A percentile compares a stretch with the other conserved stretches of the same genome.
Evolutionary conservation across 2,329 filamentous ascomycete genomes (phyloP).

Genomic region (Botrytis tulipae): DNA sequence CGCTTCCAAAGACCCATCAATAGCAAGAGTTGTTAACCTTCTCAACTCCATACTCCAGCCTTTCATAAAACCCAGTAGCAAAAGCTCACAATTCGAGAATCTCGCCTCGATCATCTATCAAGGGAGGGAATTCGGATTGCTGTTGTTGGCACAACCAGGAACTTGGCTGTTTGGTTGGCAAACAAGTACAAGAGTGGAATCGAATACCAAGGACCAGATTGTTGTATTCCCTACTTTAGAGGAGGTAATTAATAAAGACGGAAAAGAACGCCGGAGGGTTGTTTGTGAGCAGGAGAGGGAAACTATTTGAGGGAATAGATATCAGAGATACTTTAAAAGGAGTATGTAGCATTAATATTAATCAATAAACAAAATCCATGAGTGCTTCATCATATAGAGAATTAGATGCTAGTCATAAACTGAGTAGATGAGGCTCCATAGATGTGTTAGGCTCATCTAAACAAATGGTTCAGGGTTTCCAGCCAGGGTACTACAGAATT

Average conservation of each 20-base stretch:
- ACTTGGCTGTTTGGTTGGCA: slow-evolving; percentile 14
- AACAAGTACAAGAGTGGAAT: background rate
- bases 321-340: background rate
- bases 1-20: background rate
- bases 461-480: background rate
- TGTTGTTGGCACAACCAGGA: slow-evolving; percentile 16
- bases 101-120: slow-evolving; percentile 18
- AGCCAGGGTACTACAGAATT: background rate
- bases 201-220: background rate
- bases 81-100: slow-evolving; percentile 9
- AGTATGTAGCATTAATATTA: background rate
- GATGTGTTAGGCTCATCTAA: background rate
- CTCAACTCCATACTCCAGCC: slow-evolving; percentile 1
- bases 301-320: background rate
- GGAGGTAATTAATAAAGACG: background rate
- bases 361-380: background rate
- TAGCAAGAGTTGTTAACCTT: background rate
- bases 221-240: slow-evolving; percentile 16
- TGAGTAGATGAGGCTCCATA: background rate
- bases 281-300: slow-evolving; percentile 8
- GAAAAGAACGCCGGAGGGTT: background rate
- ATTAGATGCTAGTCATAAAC: background rate
- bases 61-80: background rate
- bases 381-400: background rate
- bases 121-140: slow-evolving; percentile 13